phyloP scores from a whole-genome alignment of 306 rosid species.

The Heteromeles arbutifolia region DNA sequence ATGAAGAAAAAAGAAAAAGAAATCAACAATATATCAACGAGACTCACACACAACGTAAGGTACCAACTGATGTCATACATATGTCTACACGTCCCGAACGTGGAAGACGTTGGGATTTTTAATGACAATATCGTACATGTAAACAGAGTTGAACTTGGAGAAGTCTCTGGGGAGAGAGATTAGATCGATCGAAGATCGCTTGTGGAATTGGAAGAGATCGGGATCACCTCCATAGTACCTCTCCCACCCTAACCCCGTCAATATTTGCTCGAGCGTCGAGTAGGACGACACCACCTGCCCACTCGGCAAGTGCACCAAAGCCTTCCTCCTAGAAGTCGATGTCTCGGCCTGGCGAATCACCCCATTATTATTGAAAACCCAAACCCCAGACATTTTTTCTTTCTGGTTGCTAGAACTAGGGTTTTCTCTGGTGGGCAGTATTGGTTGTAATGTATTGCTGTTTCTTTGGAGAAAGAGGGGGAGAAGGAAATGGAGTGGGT shows the following conservation, averaged over 20 bases:
- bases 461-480: not conserved
- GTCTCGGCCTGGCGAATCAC: conserved; percentile 51
- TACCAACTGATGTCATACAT: not conserved
- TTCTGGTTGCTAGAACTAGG: not conserved
- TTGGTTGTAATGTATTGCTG: not conserved
- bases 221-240: conserved; percentile 88
- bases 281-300: conserved; percentile 65
- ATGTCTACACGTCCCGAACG: conserved; percentile 55
- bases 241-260: conserved; percentile 81
- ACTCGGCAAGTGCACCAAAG: conserved; percentile 59
- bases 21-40: not conserved
- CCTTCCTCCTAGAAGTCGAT: conserved; percentile 39
- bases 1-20: not conserved
- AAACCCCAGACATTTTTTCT: conserved; percentile 65
- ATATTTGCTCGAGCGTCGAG: conserved; percentile 48
- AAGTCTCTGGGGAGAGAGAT: conserved; percentile 83
- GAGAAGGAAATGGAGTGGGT: conserved; percentile 9
- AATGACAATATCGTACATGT: conserved; percentile 88
- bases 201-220: conserved; percentile 78
- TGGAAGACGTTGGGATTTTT: conserved; percentile 84
- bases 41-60: not conserved
- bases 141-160: conserved; percentile 68
- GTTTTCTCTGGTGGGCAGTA: not conserved
- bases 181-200: conserved; percentile 74
- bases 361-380: conserved; percentile 70